Evolutionary conservation across 1,284 basidiomycete species (phyloP), one percentile per base, ranked within the genome.

Genomic region (Papiliotrema laurentii): DNA sequence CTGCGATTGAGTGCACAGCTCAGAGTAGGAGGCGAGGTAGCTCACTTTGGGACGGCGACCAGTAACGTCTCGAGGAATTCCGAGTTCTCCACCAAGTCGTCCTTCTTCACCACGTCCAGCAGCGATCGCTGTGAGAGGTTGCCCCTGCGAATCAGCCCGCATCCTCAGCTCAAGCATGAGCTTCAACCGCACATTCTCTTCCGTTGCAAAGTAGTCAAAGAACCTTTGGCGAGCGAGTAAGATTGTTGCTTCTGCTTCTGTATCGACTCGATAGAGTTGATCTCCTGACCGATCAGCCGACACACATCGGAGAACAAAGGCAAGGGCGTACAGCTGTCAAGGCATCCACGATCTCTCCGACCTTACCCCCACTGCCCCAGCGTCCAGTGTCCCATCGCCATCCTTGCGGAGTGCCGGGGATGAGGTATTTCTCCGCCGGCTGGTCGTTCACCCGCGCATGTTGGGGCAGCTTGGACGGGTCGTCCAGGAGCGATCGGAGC

Each of bases 211-310:
- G 90, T 86, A n/a, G 85, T 83, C 51, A 98, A 77, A 39, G 88
- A 85, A 0, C 93, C 91, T 74, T 98, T 99, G 46, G 92, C 88
- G 19, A 94, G 77, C 66, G 93, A 94, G 75, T 99, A 99, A 64
- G 84, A 85, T 64, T 85, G 87, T 28, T 93, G 76, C 74, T 97
- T 97, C 51, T 84, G 79, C 78, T 88, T 93, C 81, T 91, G 86
- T 33, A 86, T 83, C 65, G 85, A 85, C 72, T 94, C 90, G 56
- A 93, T 89, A 21, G 88, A 88, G 33, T 79, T 79, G 83, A 91
- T 87, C 78, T 93, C 90, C 89, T 92, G 58, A 21, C 39, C 49
- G 58, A 16, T 21, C 11, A 16, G 9, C 0, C 24, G n/a, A n/a
- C n/a, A n/a, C n/a, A n/a, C n/a, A n/a, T n/a, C n/a, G n/a, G n/a